These are phyloP conservation scores for Akanthomyces lecanii DNA, from an alignment of 2,329 filamentous ascomycete species.

Conservation along the genomic window DNA sequence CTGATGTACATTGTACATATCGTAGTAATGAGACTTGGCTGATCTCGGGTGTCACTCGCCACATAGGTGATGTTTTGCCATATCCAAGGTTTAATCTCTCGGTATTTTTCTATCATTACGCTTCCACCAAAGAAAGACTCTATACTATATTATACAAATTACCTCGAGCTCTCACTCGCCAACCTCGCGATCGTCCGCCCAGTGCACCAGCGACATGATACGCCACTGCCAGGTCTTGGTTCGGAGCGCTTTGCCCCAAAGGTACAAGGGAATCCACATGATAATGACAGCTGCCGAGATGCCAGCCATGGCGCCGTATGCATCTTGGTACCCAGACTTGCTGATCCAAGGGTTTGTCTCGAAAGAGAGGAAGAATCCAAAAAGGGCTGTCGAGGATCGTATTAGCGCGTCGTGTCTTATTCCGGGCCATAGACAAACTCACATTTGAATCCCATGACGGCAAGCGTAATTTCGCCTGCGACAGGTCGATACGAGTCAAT, in stretches of 20 bases:
- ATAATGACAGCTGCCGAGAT: conserved; percentile 43
- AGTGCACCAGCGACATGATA: conserved; percentile 42
- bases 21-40: too few species aligned
- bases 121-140: not conserved
- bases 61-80: not conserved
- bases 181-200: conserved; percentile 51
- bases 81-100: not conserved
- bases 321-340: conserved; percentile 43
- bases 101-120: not conserved
- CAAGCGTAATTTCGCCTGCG: conserved; percentile 33
- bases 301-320: conserved; percentile 53
- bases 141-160: not conserved
- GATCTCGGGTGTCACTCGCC: too few species aligned
- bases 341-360: conserved; percentile 58
- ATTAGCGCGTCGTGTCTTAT: conserved; percentile 1
- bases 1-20: too few species aligned
- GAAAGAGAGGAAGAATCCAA: conserved; percentile 56
- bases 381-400: conserved; percentile 26
- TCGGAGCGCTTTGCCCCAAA: conserved; percentile 48
- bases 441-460: conserved; percentile 53
- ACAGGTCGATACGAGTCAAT: conserved; percentile 40
- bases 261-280: conserved; percentile 32
- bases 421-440: conserved; percentile 21
- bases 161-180: conserved; percentile 40
- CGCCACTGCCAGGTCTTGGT: conserved; percentile 45